Conservation (phyloP, 257 asterid species). For the Gynochthodes officinalis region DNA sequence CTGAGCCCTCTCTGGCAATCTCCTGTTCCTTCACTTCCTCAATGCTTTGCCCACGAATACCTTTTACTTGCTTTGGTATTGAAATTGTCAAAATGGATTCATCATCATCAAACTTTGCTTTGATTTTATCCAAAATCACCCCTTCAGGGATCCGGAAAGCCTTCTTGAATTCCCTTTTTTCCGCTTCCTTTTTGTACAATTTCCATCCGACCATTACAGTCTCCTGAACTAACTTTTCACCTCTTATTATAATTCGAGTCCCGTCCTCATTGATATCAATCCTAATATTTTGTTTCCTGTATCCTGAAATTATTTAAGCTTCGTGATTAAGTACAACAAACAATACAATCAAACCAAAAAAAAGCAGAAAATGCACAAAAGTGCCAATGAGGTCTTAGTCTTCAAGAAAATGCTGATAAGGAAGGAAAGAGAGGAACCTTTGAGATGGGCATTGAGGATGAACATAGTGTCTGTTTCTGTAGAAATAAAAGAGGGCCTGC, state of each 20-base stretch:
- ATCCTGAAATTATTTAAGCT: conserved; percentile 39
- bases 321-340: background rate
- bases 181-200: conserved; percentile 49
- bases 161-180: conserved; percentile 53
- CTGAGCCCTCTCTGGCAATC: conserved; percentile 33
- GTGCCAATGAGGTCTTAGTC: background rate
- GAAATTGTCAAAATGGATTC: conserved; percentile 51
- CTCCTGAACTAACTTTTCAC: conserved; percentile 58
- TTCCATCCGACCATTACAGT: conserved; percentile 57
- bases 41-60: conserved; percentile 45
- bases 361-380: background rate
- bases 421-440: conserved; percentile 35
- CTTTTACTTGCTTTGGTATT: conserved; percentile 71
- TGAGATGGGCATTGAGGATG: conserved; percentile 67
- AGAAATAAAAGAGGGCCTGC: conserved; percentile 52
- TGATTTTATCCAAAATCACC: conserved; percentile 64
- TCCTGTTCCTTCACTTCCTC: conserved; percentile 57
- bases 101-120: conserved; percentile 53
- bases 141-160: conserved; percentile 71
- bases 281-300: conserved; percentile 46
- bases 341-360: background rate
- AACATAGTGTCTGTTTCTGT: conserved; percentile 64
- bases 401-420: background rate
- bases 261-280: conserved; percentile 80
- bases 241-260: conserved; percentile 45